A percentile compares a stretch with the other conserved stretches of the same genome.
Evolutionary conservation across 805 yeast species (phyloP).

Genomic region (Teunomyces panamensis): DNA sequence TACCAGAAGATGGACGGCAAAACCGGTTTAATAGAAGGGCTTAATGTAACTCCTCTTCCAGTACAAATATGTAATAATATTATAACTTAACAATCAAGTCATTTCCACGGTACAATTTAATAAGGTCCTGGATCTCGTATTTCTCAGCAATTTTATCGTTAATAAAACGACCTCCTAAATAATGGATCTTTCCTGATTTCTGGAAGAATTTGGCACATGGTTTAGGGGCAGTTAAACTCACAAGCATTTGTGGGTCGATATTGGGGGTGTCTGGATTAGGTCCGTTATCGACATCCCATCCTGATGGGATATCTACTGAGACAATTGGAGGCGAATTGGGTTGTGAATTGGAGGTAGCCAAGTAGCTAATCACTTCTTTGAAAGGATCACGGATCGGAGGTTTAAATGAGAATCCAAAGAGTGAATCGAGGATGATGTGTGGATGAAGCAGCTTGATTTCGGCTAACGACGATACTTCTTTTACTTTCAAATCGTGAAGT

Average conservation of each 20-base stretch:
- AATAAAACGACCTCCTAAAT: constrained; percentile 88
- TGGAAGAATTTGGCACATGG: constrained; percentile 63
- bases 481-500: constrained; percentile 60
- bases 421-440: constrained; percentile 58
- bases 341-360: constrained; percentile 28
- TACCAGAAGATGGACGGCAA: neutral
- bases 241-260: constrained; percentile 63
- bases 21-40: constrained; percentile 1
- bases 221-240: constrained; percentile 92
- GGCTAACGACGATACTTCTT: constrained; percentile 45
- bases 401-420: constrained; percentile 91
- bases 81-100: constrained; percentile 37
- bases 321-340: constrained; percentile 58
- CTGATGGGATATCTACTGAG: constrained; percentile 90
- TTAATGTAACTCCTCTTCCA: neutral
- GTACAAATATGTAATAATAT: neutral
- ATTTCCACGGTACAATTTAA: constrained; percentile 26
- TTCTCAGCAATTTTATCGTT: constrained; percentile 61
- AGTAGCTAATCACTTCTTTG: constrained; percentile 34
- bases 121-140: constrained; percentile 60
- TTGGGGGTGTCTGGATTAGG: constrained; percentile 43
- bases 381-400: constrained; percentile 87
- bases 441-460: constrained; percentile 20
- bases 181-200: constrained; percentile 48
- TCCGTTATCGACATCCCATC: constrained; percentile 95